Evolutionary conservation across 2,329 filamentous ascomycete species (phyloP), one percentile per base, ranked within the genome.

Genomic region (Byssochlamys sp.): DNA sequence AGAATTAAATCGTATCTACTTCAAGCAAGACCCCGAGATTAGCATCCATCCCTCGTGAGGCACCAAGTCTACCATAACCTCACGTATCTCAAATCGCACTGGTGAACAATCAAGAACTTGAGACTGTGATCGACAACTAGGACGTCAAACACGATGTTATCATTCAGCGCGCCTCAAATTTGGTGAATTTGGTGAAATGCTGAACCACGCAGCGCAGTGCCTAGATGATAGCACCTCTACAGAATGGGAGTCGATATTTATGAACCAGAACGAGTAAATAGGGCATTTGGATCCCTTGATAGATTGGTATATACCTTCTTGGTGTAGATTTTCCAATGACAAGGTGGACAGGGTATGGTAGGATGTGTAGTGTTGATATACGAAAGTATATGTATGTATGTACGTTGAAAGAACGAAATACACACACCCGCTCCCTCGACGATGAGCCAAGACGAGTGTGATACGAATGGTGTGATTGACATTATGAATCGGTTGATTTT

Each of bases 341-440:
- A 19, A 19, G 19, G 19, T 19, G 19, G 19, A 1, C 19, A 19
- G 1, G 19, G 19, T 19, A 19, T 19, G 19, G 19, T 19, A 19
- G 19, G 19, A 19, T 19, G 19, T 19, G 19, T 1, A 19, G 19
- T 19, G 19, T 19, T 19, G 19, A 19, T 19, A 19, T 19, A 19
- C 19, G 1, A 19, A 19, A 19, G 19, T 19, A 19, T 9, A 77
- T 77, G 29, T 60, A 55, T 48, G 55, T 11, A 62, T 29, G 12
- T 59, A 72, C 1, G 81, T 83, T 11, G 77, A 72, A 9, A 84
- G 57, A 4, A 83, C 67, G 26, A 79, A 78, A 19, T 19, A 19
- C 19, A 19, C 1, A 85, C 68, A 26, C 72, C 69, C 53, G 79
- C 83, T 59, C 82, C 84, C 25, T 78, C 70, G 3, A 79, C 80